A percentile compares a stretch with the other conserved stretches of the same genome.
Evolutionary conservation across 2,329 filamentous ascomycete genomes (phyloP).

Genomic region (Tolypocladium cylindrosporum): DNA sequence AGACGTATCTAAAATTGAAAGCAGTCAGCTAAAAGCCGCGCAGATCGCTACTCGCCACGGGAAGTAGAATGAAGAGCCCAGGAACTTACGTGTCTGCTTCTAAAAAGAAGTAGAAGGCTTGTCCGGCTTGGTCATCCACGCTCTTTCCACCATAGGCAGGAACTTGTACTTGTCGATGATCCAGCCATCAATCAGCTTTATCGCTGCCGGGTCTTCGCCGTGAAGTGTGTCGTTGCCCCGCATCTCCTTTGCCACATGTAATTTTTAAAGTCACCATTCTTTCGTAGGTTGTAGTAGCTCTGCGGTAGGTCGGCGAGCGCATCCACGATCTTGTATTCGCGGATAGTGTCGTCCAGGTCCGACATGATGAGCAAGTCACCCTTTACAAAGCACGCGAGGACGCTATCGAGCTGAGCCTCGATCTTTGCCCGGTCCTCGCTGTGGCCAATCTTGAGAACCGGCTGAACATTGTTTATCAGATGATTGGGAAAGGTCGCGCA

Average conservation of each 20-base stretch:
- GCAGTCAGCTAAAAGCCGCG: neutral
- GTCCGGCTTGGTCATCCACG: constrained; percentile 34
- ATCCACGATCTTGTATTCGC: constrained; percentile 32
- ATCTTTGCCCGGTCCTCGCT: constrained; percentile 2
- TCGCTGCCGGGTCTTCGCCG: neutral
- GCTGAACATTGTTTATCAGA: neutral
- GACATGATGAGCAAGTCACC: constrained; percentile 37
- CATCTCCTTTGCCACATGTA: neutral
- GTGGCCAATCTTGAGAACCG: neutral
- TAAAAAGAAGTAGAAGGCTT: constrained; percentile 44
- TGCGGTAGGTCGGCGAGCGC: constrained; percentile 19
- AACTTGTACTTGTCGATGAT: neutral
- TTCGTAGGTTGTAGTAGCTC: neutral
- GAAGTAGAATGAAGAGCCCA: too few relatives aligned
- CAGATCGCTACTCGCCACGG: neutral
- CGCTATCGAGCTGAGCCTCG: constrained; percentile 36
- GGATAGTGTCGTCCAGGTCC: constrained; percentile 35
- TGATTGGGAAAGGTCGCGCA: neutral
- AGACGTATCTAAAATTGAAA: neutral
- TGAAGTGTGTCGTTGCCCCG: neutral
- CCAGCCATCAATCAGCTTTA: neutral
- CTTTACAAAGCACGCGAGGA: constrained; percentile 38
- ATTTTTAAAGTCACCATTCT: neutral
- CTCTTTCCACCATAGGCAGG: constrained; percentile 38
- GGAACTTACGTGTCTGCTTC: constrained; percentile 42